Conservation (phyloP, 2,329 filamentous ascomycete species). For the Sporothrix humicola region DNA sequence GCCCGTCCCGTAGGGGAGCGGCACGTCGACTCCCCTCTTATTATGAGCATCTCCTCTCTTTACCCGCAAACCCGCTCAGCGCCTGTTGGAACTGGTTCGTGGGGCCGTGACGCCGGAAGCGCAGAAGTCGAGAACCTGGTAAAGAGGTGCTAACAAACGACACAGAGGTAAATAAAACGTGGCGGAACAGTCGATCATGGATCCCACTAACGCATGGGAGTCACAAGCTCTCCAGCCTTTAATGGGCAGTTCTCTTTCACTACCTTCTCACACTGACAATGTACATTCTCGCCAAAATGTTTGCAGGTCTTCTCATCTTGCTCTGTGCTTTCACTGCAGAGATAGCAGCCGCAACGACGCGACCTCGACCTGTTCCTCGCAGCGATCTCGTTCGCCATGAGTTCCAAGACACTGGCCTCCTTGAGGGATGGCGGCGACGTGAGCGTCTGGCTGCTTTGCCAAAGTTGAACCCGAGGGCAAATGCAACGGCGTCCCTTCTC, state of each 20-base stretch:
- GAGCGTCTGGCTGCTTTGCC: neutral
- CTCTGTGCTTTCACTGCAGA: neutral
- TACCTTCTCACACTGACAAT: too few species aligned
- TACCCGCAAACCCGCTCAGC: neutral
- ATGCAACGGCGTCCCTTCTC: neutral
- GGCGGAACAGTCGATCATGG: too few species aligned
- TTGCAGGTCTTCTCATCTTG: neutral
- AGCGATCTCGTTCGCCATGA: conserved; percentile 28
- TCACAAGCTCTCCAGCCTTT: too few species aligned
- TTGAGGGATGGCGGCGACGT: conserved; percentile 26
- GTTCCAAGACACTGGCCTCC: conserved; percentile 29
- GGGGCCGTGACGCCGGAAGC: too few species aligned
- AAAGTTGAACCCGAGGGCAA: too few species aligned
- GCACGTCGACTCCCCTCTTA: neutral
- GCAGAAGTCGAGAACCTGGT: too few species aligned
- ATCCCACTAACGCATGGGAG: too few species aligned
- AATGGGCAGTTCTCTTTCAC: neutral
- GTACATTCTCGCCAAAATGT: too few species aligned
- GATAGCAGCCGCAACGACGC: neutral
- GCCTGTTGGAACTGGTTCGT: too few species aligned
- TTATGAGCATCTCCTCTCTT: neutral
- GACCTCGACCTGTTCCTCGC: neutral
- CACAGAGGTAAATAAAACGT: too few species aligned
- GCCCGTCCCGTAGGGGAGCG: too few species aligned
- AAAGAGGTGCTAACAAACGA: too few species aligned